Evolutionary conservation across 2,329 filamentous ascomycete genomes (phyloP).

Genomic region (Pseudopyricularia cyperi): DNA sequence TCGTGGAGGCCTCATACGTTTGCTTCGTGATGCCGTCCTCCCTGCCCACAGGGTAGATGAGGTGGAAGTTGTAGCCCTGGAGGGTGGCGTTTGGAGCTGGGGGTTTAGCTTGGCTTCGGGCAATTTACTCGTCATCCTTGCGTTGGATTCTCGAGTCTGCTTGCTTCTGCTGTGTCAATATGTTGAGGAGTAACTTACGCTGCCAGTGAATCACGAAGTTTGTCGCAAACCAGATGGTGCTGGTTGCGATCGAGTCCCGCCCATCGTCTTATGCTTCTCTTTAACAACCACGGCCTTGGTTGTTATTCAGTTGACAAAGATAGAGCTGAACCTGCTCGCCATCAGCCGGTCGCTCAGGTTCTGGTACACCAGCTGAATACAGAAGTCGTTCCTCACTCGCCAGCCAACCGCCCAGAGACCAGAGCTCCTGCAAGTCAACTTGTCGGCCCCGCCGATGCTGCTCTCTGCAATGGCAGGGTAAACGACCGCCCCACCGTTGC

Average conservation of each 20-base stretch:
- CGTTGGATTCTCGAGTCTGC: too few species aligned
- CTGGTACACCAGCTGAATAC: slow-evolving; percentile 5
- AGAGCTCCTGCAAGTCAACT: slow-evolving; percentile 5
- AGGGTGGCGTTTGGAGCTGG: slow-evolving; percentile 3
- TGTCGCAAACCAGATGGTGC: neutral
- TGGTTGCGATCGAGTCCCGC: neutral
- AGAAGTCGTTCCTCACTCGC: slow-evolving; percentile 3
- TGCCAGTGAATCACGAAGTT: neutral
- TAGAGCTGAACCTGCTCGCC: slow-evolving; percentile 1
- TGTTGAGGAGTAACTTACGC: too few species aligned
- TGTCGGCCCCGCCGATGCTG: neutral
- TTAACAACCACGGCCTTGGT: neutral
- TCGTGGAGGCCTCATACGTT: neutral
- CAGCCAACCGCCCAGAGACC: slow-evolving; percentile 4
- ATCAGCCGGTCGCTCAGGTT: slow-evolving; percentile 2
- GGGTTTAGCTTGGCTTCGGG: slow-evolving; percentile 2
- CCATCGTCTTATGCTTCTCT: neutral
- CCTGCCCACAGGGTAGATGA: neutral
- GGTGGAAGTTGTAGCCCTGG: neutral
- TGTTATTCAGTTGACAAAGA: slow-evolving; percentile 1
- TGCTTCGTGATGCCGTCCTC: neutral
- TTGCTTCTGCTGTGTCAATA: neutral
- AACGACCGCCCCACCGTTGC: neutral
- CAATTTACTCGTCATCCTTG: slow-evolving; percentile 1
- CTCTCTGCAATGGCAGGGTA: neutral